A percentile compares a stretch with the other conserved stretches of the same genome.
Conservation (phyloP, 2,329 filamentous ascomycete genomes). For the Cyphellophora attinorum region DNA sequence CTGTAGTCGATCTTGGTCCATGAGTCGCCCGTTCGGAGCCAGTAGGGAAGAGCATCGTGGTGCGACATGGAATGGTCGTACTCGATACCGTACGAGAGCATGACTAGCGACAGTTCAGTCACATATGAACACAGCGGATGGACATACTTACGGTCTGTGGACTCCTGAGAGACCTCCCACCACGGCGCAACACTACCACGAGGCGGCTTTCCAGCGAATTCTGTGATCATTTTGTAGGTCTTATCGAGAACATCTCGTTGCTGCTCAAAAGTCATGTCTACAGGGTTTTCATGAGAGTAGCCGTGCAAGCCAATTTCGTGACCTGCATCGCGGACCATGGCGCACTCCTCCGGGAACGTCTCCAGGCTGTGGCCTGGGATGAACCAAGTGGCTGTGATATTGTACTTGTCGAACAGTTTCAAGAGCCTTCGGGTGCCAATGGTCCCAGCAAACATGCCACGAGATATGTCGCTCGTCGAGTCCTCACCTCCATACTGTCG, state of each 20-base stretch:
- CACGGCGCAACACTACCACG: conserved; percentile 64
- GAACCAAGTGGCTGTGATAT: conserved; percentile 61
- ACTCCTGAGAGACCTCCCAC: conserved; percentile 65
- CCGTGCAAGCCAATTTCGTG: conserved; percentile 62
- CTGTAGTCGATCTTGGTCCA: conserved; percentile 37
- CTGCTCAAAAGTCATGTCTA: conserved; percentile 63
- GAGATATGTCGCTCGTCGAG: conserved; percentile 59
- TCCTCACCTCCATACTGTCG: conserved; percentile 62
- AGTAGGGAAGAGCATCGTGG: conserved; percentile 36
- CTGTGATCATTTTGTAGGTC: conserved; percentile 61
- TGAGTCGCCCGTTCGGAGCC: conserved; percentile 30
- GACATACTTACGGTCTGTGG: conserved; percentile 41
- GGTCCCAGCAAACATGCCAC: conserved; percentile 57
- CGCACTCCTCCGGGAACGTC: conserved; percentile 58
- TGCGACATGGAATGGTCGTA: conserved; percentile 37
- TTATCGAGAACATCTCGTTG: conserved; percentile 69
- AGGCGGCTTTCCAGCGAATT: conserved; percentile 62
- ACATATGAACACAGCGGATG: too few species aligned
- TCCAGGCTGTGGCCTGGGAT: conserved; percentile 56
- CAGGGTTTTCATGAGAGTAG: conserved; percentile 66
- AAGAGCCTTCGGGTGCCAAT: conserved; percentile 56
- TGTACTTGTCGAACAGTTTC: conserved; percentile 62
- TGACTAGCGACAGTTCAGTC: conserved; percentile 41
- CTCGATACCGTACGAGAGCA: conserved; percentile 33
- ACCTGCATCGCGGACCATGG: conserved; percentile 49